A percentile compares a stretch with the other conserved stretches of the same genome.
phyloP scores from a whole-genome alignment of 352 stramenopile species.

The Pythium utonaiense region DNA sequence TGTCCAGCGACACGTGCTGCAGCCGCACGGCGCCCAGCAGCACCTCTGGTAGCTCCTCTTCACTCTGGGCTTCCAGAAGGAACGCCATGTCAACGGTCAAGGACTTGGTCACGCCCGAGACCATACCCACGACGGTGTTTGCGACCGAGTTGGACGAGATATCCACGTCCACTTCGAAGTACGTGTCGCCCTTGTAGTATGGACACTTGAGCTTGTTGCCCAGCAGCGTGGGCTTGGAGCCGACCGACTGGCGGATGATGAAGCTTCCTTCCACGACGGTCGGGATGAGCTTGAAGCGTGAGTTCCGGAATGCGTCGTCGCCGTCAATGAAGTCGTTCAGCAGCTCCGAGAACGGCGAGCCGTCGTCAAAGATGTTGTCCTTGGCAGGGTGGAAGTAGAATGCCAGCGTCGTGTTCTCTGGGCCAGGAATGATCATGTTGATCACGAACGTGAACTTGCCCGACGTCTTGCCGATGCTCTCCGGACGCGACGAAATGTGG shows the following conservation, averaged over 20 bases:
- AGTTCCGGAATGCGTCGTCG: conserved; percentile 94
- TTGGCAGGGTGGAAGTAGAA: conserved; percentile 84
- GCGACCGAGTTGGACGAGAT: conserved; percentile 92
- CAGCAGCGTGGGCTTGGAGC: conserved; percentile 94
- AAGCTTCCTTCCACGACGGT: conserved; percentile 96
- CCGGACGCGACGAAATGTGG: conserved; percentile 62
- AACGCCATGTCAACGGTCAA: conserved; percentile 90
- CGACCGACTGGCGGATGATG: conserved; percentile 94
- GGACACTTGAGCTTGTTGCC: conserved; percentile 95
- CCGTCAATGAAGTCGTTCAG: conserved; percentile 92
- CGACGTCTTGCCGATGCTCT: conserved; percentile 70
- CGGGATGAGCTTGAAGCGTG: conserved; percentile 98
- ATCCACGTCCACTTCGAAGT: conserved; percentile 96
- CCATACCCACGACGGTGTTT: conserved; percentile 86
- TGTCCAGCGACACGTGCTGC: conserved; percentile 82
- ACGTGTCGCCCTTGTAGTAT: conserved; percentile 87
- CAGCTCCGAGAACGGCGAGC: conserved; percentile 85
- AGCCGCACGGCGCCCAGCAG: conserved; percentile 78
- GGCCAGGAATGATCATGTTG: conserved; percentile 86
- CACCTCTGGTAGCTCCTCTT: conserved; percentile 85
- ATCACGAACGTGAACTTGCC: conserved; percentile 87
- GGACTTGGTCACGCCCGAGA: conserved; percentile 86
- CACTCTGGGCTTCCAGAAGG: conserved; percentile 76
- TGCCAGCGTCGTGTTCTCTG: conserved; percentile 77
- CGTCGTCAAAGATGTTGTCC: conserved; percentile 84